These are phyloP conservation scores for Aspergillus latus DNA, from an alignment of 2,329 filamentous ascomycete species.

Conservation along the genomic window DNA sequence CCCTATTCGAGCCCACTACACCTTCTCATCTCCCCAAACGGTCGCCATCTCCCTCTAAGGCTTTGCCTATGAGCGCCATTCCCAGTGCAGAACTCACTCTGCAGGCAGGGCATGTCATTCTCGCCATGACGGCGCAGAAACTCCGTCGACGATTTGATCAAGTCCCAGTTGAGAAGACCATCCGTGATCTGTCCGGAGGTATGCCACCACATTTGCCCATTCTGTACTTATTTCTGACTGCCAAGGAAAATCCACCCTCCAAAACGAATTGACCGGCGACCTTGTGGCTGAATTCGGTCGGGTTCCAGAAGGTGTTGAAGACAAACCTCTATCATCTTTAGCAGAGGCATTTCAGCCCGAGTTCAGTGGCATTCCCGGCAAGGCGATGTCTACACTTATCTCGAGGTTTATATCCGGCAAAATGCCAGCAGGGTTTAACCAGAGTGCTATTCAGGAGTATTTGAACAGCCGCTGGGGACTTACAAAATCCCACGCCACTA, in stretches of 20 bases:
- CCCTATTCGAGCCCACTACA: neutral
- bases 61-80: neutral
- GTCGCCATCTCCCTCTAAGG: neutral
- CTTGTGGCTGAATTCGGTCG: constrained; percentile 43
- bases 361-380: constrained; percentile 35
- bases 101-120: constrained; percentile 16
- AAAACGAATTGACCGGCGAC: constrained; percentile 49
- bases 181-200: constrained; percentile 34
- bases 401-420: constrained; percentile 30
- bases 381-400: constrained; percentile 31
- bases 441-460: constrained; percentile 21
- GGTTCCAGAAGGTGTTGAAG: constrained; percentile 43
- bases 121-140: constrained; percentile 22
- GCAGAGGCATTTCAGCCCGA: constrained; percentile 29
- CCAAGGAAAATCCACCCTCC: constrained; percentile 44
- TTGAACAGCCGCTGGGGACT: constrained; percentile 31
- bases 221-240: constrained; percentile 1
- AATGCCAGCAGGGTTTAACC: constrained; percentile 32
- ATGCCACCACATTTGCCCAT: neutral
- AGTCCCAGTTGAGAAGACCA: constrained; percentile 26
- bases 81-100: constrained; percentile 11
- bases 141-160: constrained; percentile 20
- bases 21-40: neutral
- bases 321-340: constrained; percentile 37
- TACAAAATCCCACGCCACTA: constrained; percentile 17